Percentiles rank a stretch among this genome's conserved stretches.
Evolutionary conservation across 352 stramenopile species (phyloP).

Genomic region (Phytopythium montanum): DNA sequence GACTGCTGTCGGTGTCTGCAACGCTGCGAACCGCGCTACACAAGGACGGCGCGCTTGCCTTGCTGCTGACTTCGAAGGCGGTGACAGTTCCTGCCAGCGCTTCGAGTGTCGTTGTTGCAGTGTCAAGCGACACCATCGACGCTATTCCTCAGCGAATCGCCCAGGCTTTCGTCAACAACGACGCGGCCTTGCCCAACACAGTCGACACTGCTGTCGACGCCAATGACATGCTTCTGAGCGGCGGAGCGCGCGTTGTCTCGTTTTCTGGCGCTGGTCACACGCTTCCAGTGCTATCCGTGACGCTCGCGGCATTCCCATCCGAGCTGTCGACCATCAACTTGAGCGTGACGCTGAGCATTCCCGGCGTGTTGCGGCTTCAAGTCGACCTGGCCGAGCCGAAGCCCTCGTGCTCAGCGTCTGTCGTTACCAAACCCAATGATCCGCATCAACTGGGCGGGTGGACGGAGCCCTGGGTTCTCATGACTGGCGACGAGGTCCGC

Average conservation of each 20-base stretch:
- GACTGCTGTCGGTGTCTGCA: neutral
- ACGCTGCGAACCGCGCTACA: constrained; percentile 14
- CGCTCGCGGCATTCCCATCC: constrained; percentile 18
- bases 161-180: constrained; percentile 23
- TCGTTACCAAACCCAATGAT: constrained; percentile 14
- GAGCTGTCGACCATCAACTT: constrained; percentile 5
- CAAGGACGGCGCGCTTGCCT: constrained; percentile 24
- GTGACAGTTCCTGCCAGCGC: constrained; percentile 9
- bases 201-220: constrained; percentile 23
- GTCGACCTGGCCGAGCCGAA: constrained; percentile 28
- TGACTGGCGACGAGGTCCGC: constrained; percentile 24
- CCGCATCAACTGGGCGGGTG: constrained; percentile 39
- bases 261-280: constrained; percentile 14
- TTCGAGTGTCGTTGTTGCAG: constrained; percentile 15
- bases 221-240: constrained; percentile 15
- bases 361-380: constrained; percentile 20
- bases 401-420: constrained; percentile 25
- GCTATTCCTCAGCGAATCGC: constrained; percentile 22
- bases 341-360: constrained; percentile 16
- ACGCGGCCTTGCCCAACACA: constrained; percentile 16
- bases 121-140: constrained; percentile 13
- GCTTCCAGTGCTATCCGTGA: constrained; percentile 27
- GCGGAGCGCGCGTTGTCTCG: constrained; percentile 18
- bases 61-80: constrained; percentile 20
- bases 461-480: constrained; percentile 42